phyloP scores from a whole-genome alignment of 2,329 filamentous ascomycete genomes.

The Gnomoniopsis sp. region DNA sequence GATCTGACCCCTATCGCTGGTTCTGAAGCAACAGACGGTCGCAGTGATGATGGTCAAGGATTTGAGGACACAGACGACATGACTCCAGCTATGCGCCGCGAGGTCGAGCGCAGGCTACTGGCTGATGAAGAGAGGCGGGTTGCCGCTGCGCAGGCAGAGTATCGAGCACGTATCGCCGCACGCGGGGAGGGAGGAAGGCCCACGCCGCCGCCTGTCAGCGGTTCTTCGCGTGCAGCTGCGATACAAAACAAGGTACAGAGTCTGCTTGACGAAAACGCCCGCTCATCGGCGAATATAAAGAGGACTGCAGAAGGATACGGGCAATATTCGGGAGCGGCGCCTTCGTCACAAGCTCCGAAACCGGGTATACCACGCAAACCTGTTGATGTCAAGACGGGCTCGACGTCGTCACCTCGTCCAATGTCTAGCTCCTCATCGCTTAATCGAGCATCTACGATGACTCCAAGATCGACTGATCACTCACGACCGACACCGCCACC shows the following conservation, averaged over 20 bases:
- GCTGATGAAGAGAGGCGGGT: slow-evolving; percentile 89
- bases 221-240: slow-evolving; percentile 65
- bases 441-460: slow-evolving; percentile 20
- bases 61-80: slow-evolving; percentile 67
- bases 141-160: slow-evolving; percentile 83
- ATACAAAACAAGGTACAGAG: slow-evolving; percentile 92
- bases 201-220: slow-evolving; percentile 49
- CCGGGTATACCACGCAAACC: slow-evolving; percentile 53
- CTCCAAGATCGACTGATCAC: neutral
- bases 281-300: slow-evolving; percentile 52
- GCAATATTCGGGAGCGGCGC: slow-evolving; percentile 63
- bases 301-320: slow-evolving; percentile 86
- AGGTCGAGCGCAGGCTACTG: slow-evolving; percentile 77
- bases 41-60: slow-evolving; percentile 63
- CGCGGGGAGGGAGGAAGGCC: slow-evolving; percentile 48
- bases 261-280: slow-evolving; percentile 74
- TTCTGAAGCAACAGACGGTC: slow-evolving; percentile 68
- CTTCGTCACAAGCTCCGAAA: slow-evolving; percentile 31
- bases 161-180: slow-evolving; percentile 69
- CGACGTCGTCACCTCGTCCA: slow-evolving; percentile 25
- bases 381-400: slow-evolving; percentile 29
- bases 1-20: slow-evolving; percentile 69
- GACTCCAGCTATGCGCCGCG: slow-evolving; percentile 83
- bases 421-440: slow-evolving; percentile 9
- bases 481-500: slow-evolving; percentile 27